Evolutionary conservation across 495 filamentous ascomycete species (phyloP).

Genomic region (Talaromyces ruber): DNA sequence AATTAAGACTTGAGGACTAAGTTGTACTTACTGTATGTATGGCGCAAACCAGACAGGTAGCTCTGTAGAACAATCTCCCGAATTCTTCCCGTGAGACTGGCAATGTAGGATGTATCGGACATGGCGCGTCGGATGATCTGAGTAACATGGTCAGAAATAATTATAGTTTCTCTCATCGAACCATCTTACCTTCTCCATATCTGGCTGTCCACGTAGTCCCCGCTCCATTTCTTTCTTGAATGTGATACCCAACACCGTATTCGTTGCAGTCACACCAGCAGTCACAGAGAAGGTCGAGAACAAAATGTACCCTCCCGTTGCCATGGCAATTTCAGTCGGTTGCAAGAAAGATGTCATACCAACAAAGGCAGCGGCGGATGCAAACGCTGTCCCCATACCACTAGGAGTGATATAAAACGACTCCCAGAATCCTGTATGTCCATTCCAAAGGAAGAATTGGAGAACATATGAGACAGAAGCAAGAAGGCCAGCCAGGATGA

Average conservation of each 20-base stretch:
- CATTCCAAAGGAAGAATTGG: slow-evolving; percentile 53
- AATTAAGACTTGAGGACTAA: no score
- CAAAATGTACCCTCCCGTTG: slow-evolving; percentile 45
- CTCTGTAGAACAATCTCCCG: slow-evolving; percentile 25
- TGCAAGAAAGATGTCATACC: slow-evolving; percentile 45
- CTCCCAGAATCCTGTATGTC: slow-evolving; percentile 49
- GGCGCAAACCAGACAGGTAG: slow-evolving; percentile 26
- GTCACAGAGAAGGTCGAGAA: slow-evolving; percentile 42
- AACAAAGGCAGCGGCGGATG: slow-evolving; percentile 45
- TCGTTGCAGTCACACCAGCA: slow-evolving; percentile 40
- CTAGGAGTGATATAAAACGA: slow-evolving; percentile 56
- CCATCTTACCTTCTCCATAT: slow-evolving; percentile 15
- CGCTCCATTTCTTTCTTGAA: slow-evolving; percentile 22
- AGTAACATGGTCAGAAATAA: not conserved
- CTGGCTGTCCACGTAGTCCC: slow-evolving; percentile 19
- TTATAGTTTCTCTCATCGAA: not conserved
- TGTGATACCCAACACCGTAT: slow-evolving; percentile 27
- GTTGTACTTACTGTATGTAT: slow-evolving; percentile 31
- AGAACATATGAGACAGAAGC: slow-evolving; percentile 45
- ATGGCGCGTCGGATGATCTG: slow-evolving; percentile 28
- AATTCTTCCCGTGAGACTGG: slow-evolving; percentile 17
- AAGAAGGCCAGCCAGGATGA: slow-evolving; percentile 40
- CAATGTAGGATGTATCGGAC: slow-evolving; percentile 29
- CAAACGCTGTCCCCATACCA: slow-evolving; percentile 47
- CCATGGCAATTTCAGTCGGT: slow-evolving; percentile 43